phyloP scores from a whole-genome alignment of 495 filamentous ascomycete genomes.

The Acidomyces sp. region DNA sequence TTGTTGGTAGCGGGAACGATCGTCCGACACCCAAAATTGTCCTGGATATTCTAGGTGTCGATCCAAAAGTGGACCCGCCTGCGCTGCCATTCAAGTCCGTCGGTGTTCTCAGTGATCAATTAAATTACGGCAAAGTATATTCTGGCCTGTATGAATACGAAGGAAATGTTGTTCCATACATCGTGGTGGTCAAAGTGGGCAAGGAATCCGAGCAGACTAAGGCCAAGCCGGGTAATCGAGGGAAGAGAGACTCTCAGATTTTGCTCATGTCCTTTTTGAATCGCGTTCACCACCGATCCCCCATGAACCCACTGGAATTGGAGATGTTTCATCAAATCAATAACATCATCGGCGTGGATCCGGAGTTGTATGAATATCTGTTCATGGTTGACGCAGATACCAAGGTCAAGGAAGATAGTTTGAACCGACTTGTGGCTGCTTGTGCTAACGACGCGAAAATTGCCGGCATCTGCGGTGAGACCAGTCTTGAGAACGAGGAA shows the following conservation, averaged over 20 bases:
- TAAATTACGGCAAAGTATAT: constrained; percentile 98
- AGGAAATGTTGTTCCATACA: constrained; percentile 91
- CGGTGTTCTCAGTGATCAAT: constrained; percentile 76
- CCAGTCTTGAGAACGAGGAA: constrained; percentile 89
- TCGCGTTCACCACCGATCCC: constrained; percentile 82
- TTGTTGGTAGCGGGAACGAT: constrained; percentile 92
- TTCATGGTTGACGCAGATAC: constrained; percentile 98
- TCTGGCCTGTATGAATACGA: constrained; percentile 96
- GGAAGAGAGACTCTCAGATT: constrained; percentile 95
- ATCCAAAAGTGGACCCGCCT: constrained; percentile 90
- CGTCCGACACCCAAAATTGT: constrained; percentile 95
- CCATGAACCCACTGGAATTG: constrained; percentile 90
- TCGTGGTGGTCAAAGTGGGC: constrained; percentile 92
- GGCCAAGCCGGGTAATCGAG: constrained; percentile 90
- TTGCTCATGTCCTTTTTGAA: constrained; percentile 80
- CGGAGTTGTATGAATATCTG: constrained; percentile 92
- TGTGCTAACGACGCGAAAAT: constrained; percentile 93
- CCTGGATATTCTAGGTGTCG: constrained; percentile 89
- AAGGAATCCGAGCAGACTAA: constrained; percentile 90
- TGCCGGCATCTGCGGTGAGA: constrained; percentile 94
- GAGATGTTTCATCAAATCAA: constrained; percentile 99
- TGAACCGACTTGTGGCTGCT: constrained; percentile 83
- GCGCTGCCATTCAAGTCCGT: constrained; percentile 85
- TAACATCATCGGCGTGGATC: constrained; percentile 96
- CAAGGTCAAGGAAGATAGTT: constrained; percentile 78